Base-by-base conservation (phyloP, 2,329 filamentous ascomycete genomes). In the Diaporthe nobilis region DNA sequence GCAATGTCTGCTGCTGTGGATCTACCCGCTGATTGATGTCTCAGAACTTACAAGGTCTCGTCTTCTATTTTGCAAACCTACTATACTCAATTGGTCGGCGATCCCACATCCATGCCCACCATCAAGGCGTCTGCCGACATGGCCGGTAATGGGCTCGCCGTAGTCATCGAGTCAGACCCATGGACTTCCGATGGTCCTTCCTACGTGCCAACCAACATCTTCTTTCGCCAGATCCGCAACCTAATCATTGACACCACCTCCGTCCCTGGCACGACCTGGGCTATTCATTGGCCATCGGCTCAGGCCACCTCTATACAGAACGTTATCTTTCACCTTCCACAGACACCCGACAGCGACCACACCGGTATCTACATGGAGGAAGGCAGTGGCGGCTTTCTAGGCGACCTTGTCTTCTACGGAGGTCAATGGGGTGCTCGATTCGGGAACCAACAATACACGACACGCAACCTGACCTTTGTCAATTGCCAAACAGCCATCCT, bases 61-160 rank as follows among this genome's bases (percentile, higher is more conserved):
- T 88, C 86, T 78, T 92, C 94, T 6, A 92, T 96, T 76, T 84
- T 94, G 68, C 90, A 93, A 82, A 92, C 92, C 85, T 97, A 95
- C 85, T 95, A 95, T 82, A 95, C 94, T 3, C 93, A 95, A 82
- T 88, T 96, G 77, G 88, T 95, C 42, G 94, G 94, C 39, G 92
- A 95, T 81, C 91, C 93, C 6, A 90, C 86, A 37, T 82, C 89
- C 77, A 86, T 90, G 78, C 85, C 93, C 13, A 84, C 88, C 31
- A 87, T 93, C 75, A 89, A 89, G 78, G 90, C 89, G 3, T 84
- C 87, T 0, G 76, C 86, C 0, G 84, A 81, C 51, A 93, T 93
- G 78, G 70, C 77, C 1, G 85, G 81, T 42, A 84, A 85, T 6
- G 58, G 37, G 25, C n/a, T 12, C 25, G 37, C 37, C 20, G 51